Evolutionary conservation across 116 monocot genomes (phyloP).

Genomic region (Thalassia testudinum): DNA sequence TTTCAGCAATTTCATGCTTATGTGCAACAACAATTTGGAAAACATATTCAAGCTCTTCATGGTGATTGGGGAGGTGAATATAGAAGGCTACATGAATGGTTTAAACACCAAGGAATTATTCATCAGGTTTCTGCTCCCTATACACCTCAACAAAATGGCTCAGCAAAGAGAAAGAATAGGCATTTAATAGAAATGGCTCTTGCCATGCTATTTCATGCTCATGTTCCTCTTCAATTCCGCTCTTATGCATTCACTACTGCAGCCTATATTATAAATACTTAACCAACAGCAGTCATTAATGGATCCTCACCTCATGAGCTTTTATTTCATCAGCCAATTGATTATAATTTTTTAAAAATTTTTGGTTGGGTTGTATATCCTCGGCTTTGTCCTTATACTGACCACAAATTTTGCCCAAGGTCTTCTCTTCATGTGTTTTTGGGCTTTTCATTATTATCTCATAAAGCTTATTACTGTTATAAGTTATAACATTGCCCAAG

Average conservation of each 20-base stretch:
- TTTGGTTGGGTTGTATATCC: not conserved
- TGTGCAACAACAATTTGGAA: not conserved
- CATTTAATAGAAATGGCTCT: not conserved
- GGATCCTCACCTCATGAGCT: not conserved
- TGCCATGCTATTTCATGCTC: not conserved
- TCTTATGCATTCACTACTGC: not conserved
- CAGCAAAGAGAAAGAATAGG: slow-evolving; percentile 1
- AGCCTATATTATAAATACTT: not conserved
- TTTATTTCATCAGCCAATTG: not conserved
- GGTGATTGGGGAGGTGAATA: slow-evolving; percentile 4
- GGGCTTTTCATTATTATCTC: not conserved
- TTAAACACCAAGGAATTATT: not conserved
- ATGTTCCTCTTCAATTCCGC: not conserved
- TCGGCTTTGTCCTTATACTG: not conserved
- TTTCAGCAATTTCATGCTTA: not conserved
- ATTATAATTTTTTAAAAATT: not conserved
- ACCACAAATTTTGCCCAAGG: not conserved
- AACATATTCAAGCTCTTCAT: not conserved
- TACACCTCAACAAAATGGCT: slow-evolving; percentile 8
- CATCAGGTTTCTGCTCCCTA: not conserved
- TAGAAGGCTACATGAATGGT: not conserved
- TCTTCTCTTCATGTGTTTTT: not conserved
- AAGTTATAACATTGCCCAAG: not conserved
- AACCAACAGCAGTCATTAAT: not conserved
- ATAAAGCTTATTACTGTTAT: not conserved